A percentile compares a stretch with the other conserved stretches of the same genome.
Conservation (phyloP, 257 asterid genomes). For the Linderniella brevidens region DNA sequence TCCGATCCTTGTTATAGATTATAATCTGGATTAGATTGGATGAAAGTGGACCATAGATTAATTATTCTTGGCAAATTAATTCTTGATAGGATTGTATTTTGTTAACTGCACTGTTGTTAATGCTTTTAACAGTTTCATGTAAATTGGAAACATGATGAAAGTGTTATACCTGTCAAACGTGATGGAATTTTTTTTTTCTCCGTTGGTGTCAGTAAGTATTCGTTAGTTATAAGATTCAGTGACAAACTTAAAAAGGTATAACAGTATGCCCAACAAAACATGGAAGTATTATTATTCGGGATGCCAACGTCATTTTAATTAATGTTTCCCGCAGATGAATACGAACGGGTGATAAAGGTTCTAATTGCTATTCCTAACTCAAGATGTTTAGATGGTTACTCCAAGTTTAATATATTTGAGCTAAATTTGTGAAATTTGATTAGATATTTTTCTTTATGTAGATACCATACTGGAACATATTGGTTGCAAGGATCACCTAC, state of each 20-base stretch:
- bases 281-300: too few species aligned
- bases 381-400: background rate
- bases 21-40: background rate
- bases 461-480: slow-evolving; percentile 35
- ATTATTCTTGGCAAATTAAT: background rate
- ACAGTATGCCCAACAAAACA: too few species aligned
- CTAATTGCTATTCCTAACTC: background rate
- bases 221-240: too few species aligned
- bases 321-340: too few species aligned
- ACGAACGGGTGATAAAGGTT: background rate
- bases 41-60: background rate
- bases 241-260: too few species aligned
- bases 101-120: background rate
- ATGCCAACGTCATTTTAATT: too few species aligned
- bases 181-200: too few species aligned
- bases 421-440: slow-evolving; percentile 5
- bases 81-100: background rate
- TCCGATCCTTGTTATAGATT: slow-evolving; percentile 6
- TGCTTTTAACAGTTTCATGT: background rate
- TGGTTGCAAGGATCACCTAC: slow-evolving; percentile 21
- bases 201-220: too few species aligned
- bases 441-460: slow-evolving; percentile 24
- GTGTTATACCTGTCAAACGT: too few species aligned
- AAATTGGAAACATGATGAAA: background rate
- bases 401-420: slow-evolving; percentile 3